Conservation (phyloP, 306 rosid genomes). For the Citrullus colocynthis region DNA sequence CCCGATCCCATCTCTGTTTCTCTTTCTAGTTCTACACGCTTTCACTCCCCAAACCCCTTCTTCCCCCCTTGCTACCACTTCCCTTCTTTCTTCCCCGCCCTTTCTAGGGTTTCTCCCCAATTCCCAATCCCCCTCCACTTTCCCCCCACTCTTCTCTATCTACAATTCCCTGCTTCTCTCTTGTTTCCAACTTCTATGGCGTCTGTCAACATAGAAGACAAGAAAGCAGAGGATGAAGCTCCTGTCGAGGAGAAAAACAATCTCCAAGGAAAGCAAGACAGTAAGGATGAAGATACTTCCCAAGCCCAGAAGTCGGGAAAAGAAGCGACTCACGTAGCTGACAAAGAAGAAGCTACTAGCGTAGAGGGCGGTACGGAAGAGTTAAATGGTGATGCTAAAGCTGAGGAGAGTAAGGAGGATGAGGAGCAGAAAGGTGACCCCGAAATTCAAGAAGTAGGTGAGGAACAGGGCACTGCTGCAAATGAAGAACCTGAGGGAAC, state of each 20-base stretch:
- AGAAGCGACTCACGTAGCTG: not conserved
- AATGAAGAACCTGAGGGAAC: not conserved
- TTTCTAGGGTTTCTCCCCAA: constrained; percentile 28
- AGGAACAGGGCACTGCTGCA: not conserved
- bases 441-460: not conserved
- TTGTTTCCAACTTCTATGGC: constrained; percentile 33
- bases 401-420: not conserved
- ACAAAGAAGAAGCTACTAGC: not conserved
- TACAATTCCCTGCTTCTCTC: not conserved
- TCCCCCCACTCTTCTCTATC: not conserved
- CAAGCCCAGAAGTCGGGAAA: not conserved
- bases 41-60: not conserved
- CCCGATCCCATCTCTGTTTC: not conserved
- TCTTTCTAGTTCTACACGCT: constrained; percentile 1
- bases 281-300: not conserved
- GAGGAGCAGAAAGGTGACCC: not conserved
- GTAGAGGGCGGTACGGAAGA: constrained; percentile 10
- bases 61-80: not conserved
- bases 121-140: not conserved
- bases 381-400: not conserved
- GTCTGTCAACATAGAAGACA: constrained; percentile 56
- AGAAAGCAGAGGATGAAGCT: constrained; percentile 26
- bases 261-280: not conserved
- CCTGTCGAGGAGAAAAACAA: not conserved
- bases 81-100: not conserved